Evolutionary conservation across 306 rosid genomes (phyloP).

Genomic region (Cicer judaicum): DNA sequence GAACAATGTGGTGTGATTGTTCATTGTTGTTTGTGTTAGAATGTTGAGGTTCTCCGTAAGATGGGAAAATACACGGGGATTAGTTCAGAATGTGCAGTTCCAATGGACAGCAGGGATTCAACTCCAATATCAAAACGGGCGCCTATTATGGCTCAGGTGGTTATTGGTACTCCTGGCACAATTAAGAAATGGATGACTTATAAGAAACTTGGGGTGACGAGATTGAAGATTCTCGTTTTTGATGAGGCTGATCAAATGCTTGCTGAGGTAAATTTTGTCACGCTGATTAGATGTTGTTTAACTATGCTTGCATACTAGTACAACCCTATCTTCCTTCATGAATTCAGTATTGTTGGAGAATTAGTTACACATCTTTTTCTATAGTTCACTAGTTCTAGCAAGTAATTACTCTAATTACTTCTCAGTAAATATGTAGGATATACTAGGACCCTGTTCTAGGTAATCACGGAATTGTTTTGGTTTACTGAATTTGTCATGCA

Average conservation of each 20-base stretch:
- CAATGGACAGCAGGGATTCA: constrained; percentile 57
- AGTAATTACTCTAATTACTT: not conserved
- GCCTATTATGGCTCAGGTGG: constrained; percentile 72
- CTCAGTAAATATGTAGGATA: not conserved
- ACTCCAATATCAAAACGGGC: constrained; percentile 50
- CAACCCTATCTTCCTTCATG: not conserved
- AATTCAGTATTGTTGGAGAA: not conserved
- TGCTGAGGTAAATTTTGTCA: constrained; percentile 37
- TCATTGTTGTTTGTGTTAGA: constrained; percentile 51
- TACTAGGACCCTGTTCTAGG: not conserved
- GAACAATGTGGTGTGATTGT: constrained; percentile 20
- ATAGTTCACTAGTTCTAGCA: not conserved
- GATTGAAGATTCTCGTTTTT: constrained; percentile 78
- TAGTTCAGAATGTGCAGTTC: constrained; percentile 77
- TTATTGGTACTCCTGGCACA: constrained; percentile 96
- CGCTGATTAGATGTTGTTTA: not conserved
- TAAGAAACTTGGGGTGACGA: constrained; percentile 58
- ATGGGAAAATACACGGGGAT: constrained; percentile 84
- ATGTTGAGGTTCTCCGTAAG: constrained; percentile 80
- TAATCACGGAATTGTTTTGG: constrained; percentile 21
- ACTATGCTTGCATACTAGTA: not conserved
- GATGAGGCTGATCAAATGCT: constrained; percentile 91
- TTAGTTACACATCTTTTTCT: not conserved
- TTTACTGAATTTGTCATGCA: not conserved
- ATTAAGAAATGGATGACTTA: constrained; percentile 67